Conservation (phyloP, 2,329 filamentous ascomycete species). For the Scopulariopsis brevicaulis region DNA sequence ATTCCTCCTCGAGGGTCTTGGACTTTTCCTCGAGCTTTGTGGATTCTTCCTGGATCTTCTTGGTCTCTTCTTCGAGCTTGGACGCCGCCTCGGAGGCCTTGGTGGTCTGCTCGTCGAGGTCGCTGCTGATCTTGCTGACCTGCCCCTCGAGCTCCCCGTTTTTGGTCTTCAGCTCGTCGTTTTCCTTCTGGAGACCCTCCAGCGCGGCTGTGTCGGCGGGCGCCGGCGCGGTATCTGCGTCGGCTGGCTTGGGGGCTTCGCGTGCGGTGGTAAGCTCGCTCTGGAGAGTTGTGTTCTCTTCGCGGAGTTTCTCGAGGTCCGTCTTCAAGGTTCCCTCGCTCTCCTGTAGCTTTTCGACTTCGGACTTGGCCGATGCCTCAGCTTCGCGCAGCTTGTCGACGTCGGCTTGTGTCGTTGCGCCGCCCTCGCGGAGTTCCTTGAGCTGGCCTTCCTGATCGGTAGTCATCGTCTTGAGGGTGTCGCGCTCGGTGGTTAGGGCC, state of each 20-base stretch:
- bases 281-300: neutral
- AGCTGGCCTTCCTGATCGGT: neutral
- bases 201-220: neutral
- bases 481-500: neutral
- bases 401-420: neutral
- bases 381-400: neutral
- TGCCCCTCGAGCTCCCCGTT: neutral
- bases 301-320: slow-evolving; percentile 1
- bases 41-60: neutral
- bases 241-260: neutral
- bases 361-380: neutral
- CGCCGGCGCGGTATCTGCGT: neutral
- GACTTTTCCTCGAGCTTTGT: neutral
- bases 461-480: neutral
- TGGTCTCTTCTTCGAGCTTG: neutral
- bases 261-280: neutral
- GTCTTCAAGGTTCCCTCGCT: neutral
- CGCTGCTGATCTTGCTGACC: neutral
- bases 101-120: neutral
- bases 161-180: slow-evolving; percentile 3
- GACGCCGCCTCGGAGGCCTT: neutral
- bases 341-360: neutral
- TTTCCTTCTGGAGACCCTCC: slow-evolving; percentile 1
- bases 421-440: neutral
- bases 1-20: neutral